Evolutionary conservation across 495 filamentous ascomycete genomes (phyloP).

Genomic region (Talaromyces trachyspermus): DNA sequence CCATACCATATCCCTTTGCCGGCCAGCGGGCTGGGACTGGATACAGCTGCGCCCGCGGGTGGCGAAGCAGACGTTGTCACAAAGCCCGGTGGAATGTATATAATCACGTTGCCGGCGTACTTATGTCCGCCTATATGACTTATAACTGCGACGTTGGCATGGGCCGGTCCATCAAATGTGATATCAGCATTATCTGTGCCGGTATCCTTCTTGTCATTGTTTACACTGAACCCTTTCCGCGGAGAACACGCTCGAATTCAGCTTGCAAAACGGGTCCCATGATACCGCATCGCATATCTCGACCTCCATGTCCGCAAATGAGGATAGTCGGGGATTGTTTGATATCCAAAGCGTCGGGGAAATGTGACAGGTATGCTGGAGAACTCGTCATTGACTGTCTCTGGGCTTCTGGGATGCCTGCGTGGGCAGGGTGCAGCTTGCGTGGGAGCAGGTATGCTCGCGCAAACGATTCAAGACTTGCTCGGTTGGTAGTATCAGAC

Average conservation of each 20-base stretch:
- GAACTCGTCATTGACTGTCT: constrained; percentile 22
- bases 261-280: constrained; percentile 62
- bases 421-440: constrained; percentile 51
- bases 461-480: constrained; percentile 28
- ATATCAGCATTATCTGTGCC: too few relatives aligned
- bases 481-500: constrained; percentile 5
- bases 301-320: constrained; percentile 75
- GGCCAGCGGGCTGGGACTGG: constrained; percentile 46
- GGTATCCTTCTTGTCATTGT: constrained; percentile 3
- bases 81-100: constrained; percentile 68
- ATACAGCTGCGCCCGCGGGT: constrained; percentile 3
- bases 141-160: constrained; percentile 61
- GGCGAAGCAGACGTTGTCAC: constrained; percentile 12
- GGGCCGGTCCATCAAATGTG: constrained; percentile 21
- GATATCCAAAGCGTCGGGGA: constrained; percentile 44
- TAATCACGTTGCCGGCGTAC: constrained; percentile 86
- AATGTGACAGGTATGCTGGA: constrained; percentile 24
- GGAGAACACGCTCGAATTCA: constrained; percentile 56
- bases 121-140: constrained; percentile 92
- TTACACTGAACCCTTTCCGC: constrained; percentile 23
- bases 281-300: constrained; percentile 74
- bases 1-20: constrained; percentile 94
- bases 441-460: constrained; percentile 44
- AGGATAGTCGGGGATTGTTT: constrained; percentile 60
- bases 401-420: constrained; percentile 34